Conservation (phyloP, 1,284 basidiomycete species). For the Cutaneotrichosporon spelunceum region DNA sequence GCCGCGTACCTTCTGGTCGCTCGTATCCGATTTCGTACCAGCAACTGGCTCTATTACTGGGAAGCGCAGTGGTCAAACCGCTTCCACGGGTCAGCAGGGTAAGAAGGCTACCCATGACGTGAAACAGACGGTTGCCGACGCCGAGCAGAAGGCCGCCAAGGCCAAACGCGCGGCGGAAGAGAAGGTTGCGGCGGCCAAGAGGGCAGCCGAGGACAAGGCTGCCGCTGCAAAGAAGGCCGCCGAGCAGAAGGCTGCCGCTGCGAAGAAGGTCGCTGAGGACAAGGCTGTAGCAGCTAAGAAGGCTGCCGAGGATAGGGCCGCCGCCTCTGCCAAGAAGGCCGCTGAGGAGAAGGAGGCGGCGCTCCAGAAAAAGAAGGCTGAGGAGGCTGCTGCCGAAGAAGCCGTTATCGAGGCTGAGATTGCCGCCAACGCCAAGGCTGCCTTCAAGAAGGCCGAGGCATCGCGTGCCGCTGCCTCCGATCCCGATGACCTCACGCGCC, state of each 20-base stretch:
- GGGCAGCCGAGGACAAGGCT: background rate
- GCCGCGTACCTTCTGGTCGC: constrained; percentile 37
- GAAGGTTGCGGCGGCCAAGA: background rate
- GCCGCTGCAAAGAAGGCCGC: constrained; percentile 8
- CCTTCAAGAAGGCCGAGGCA: constrained; percentile 2
- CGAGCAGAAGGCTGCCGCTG: constrained; percentile 4
- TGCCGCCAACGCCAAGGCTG: constrained; percentile 1
- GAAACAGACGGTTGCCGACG: constrained; percentile 6
- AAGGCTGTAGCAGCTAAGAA: constrained; percentile 10
- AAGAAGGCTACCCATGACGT: constrained; percentile 10
- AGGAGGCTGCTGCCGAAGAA: background rate
- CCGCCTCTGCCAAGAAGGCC: constrained; percentile 7
- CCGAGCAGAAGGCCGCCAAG: constrained; percentile 7
- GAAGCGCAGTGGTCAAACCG: constrained; percentile 14
- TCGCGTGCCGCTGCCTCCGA: background rate
- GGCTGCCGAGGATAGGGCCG: constrained; percentile 9
- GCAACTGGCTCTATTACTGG: constrained; percentile 20
- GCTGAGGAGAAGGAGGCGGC: constrained; percentile 8
- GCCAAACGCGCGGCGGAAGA: constrained; percentile 9
- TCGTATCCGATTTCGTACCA: constrained; percentile 40
- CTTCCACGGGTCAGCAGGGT: background rate
- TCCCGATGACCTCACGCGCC: background rate
- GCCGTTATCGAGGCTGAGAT: constrained; percentile 5
- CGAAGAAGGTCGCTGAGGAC: constrained; percentile 9
- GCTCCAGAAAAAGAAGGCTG: constrained; percentile 1